Evolutionary conservation across 2,329 filamentous ascomycete species (phyloP).

Genomic region (Rugonectria rugulosa): DNA sequence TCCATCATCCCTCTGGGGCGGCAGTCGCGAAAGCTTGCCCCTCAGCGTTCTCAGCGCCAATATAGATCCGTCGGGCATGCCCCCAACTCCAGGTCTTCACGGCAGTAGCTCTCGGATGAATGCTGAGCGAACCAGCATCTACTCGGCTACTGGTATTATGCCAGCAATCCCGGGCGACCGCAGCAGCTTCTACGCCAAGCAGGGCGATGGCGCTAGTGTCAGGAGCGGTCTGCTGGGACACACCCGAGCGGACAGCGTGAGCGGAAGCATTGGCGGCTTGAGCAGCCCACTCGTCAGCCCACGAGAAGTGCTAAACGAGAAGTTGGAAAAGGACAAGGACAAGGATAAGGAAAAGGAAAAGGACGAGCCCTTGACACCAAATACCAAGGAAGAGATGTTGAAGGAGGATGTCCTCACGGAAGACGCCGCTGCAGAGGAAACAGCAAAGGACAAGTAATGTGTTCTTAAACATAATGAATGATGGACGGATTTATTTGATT

Average conservation of each 20-base stretch:
- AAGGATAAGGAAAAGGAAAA: constrained; percentile 39
- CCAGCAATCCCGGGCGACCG: constrained; percentile 76
- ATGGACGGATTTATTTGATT: constrained; percentile 30
- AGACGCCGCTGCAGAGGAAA: constrained; percentile 1
- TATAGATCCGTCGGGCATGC: constrained; percentile 59
- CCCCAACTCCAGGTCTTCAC: constrained; percentile 60
- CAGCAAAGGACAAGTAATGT: constrained; percentile 23
- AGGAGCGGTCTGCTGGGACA: constrained; percentile 81
- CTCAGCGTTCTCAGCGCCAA: constrained; percentile 80
- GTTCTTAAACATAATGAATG: constrained; percentile 22
- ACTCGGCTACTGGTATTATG: constrained; percentile 75
- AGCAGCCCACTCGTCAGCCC: constrained; percentile 70
- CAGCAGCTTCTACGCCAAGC: constrained; percentile 79
- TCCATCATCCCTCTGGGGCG: constrained; percentile 82
- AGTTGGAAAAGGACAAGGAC: constrained; percentile 41
- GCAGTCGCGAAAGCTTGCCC: constrained; percentile 80
- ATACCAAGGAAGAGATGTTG: neutral
- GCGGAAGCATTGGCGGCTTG: constrained; percentile 72
- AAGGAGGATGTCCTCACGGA: neutral
- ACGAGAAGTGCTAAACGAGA: constrained; percentile 52
- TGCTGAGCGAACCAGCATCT: constrained; percentile 79
- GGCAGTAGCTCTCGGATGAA: constrained; percentile 53
- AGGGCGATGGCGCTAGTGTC: constrained; percentile 77
- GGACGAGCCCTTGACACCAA: constrained; percentile 14
- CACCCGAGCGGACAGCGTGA: constrained; percentile 81